Evolutionary conservation across 2,329 filamentous ascomycete genomes (phyloP).

Genomic region (Fusarium keratoplasticum): DNA sequence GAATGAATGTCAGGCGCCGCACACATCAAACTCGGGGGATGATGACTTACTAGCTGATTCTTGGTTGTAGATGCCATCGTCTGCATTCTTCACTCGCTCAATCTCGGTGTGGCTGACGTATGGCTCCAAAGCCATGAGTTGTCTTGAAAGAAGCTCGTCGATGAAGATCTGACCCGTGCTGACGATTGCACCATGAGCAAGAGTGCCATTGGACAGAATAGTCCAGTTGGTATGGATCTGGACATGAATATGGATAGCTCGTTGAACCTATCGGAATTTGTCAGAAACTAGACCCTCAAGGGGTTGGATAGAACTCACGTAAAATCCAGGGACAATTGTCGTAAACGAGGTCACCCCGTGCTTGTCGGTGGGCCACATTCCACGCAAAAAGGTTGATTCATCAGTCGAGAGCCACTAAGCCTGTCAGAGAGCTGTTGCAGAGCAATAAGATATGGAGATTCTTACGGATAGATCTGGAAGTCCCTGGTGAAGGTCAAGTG

Average conservation of each 20-base stretch:
- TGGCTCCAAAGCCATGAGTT: neutral
- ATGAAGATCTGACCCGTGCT: neutral
- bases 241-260: neutral
- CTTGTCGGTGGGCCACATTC: conserved; percentile 22
- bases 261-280: neutral
- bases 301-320: neutral
- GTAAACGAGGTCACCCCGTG: conserved; percentile 14
- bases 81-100: neutral
- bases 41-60: neutral
- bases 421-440: neutral
- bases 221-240: neutral
- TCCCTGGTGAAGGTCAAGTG: neutral
- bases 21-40: neutral
- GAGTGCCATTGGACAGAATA: neutral
- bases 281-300: neutral
- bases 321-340: conserved; percentile 4
- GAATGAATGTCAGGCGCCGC: neutral
- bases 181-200: neutral
- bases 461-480: neutral
- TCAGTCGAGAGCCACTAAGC: conserved; percentile 11
- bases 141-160: neutral
- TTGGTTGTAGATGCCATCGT: neutral
- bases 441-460: no score
- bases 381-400: conserved; percentile 12
- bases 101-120: neutral